Evolutionary conservation across 2,329 filamentous ascomycete species (phyloP), one percentile per base, ranked within the genome.

Genomic region (Stemphylium lycopersici): DNA sequence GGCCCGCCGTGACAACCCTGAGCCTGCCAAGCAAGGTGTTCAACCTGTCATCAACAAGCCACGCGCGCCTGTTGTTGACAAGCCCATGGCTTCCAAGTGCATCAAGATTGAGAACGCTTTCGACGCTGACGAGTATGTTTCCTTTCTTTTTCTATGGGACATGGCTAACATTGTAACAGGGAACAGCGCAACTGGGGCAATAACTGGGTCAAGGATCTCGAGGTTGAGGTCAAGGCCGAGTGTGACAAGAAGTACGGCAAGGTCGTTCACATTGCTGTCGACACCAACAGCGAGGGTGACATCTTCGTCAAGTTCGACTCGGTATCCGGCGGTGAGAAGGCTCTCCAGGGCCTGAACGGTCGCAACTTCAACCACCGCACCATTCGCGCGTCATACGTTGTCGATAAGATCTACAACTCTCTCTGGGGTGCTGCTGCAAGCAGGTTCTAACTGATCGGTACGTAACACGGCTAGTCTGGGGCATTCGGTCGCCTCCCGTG

Each of bases 251-350:
- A 95, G 83, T 99, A 98, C 82, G 95, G 95, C 72, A 90, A 93
- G 69, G 93, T 99, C 70, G 92, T 98, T 76, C 95, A 99, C 86
- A 96, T 98, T 78, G 86, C 92, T 68, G 85, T 96, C 78, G 93
- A 98, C 81, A 87, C 90, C 65, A 96, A 96, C 79, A 95, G 92
- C 42, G 87, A 90, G 77, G 95, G 95, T 78, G 95, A 99, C 75
- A 93, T 99, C 68, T 99, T 96, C 78, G 87, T 99, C 76, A 99
- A 99, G 78, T 99, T 99, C 80, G 92, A 96, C 78, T 90, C 91
- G 71, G 90, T 98, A 59, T 87, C 93, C 76, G 93, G 93, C 68
- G 93, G 93, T 74, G 91, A 97, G 79, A 98, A 97, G 75, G 95
- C 95, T 69, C 96, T 98, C 79, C 96, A 96, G 77, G 95, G 95